These are phyloP conservation scores for Talaromyces verruculosus DNA, from an alignment of 2,329 filamentous ascomycete species.

Conservation along the genomic window DNA sequence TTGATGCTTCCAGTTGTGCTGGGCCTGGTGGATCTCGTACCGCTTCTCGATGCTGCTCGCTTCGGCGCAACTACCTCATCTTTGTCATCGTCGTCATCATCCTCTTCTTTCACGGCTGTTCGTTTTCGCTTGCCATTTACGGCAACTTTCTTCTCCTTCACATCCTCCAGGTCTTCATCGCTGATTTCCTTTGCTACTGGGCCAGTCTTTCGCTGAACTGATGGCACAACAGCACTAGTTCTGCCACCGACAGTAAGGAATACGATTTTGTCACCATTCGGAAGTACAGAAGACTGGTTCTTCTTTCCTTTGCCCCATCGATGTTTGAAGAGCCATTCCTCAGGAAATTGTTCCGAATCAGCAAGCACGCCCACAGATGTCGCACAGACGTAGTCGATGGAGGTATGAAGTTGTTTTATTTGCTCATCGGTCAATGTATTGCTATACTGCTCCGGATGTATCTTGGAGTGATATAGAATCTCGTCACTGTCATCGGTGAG, in stretches of 20 bases:
- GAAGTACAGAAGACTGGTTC: slow-evolving; percentile 63
- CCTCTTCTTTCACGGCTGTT: slow-evolving; percentile 28
- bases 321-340: slow-evolving; percentile 84
- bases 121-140: slow-evolving; percentile 37
- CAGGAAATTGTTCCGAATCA: slow-evolving; percentile 80
- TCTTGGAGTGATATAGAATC: slow-evolving; percentile 79
- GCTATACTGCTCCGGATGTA: slow-evolving; percentile 92
- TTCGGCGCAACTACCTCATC: slow-evolving; percentile 24
- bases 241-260: slow-evolving; percentile 88
- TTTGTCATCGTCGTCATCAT: slow-evolving; percentile 28
- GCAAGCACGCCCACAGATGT: slow-evolving; percentile 75
- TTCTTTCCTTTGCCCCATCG: slow-evolving; percentile 90
- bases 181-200: slow-evolving; percentile 56
- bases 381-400: slow-evolving; percentile 75
- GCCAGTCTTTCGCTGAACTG: slow-evolving; percentile 78
- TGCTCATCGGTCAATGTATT: slow-evolving; percentile 74
- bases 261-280: slow-evolving; percentile 79
- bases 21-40: slow-evolving; percentile 5
- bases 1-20: background rate
- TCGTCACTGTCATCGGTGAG: slow-evolving; percentile 62
- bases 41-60: slow-evolving; percentile 24
- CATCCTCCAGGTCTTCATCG: slow-evolving; percentile 32
- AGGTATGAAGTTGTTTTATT: slow-evolving; percentile 68
- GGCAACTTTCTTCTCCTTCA: slow-evolving; percentile 27
- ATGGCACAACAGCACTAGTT: slow-evolving; percentile 85